Percentiles rank a stretch among this genome's conserved stretches.
Evolutionary conservation across 2,329 filamentous ascomycete species (phyloP).

Genomic region (Myriangium duriaei): DNA sequence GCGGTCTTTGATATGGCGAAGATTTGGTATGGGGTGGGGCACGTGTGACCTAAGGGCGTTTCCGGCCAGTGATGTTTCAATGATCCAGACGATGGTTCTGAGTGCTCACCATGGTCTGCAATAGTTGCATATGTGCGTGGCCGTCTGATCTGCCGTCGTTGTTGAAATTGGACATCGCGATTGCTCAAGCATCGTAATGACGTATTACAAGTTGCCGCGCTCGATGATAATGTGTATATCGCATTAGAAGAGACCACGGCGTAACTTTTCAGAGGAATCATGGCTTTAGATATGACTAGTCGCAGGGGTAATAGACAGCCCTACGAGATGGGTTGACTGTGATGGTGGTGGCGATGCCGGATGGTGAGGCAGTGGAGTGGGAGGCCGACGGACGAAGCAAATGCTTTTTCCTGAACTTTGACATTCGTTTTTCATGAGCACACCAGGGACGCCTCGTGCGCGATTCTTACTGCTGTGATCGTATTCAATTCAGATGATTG

Average conservation of each 20-base stretch:
- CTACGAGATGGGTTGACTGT: too few relatives aligned
- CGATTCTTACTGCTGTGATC: too few relatives aligned
- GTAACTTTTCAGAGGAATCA: constrained; percentile 33
- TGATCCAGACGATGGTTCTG: constrained; percentile 6
- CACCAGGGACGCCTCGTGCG: too few relatives aligned
- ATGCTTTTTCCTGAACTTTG: too few relatives aligned
- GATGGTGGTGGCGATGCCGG: too few relatives aligned
- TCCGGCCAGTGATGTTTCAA: constrained; percentile 20
- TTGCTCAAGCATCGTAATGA: constrained; percentile 9
- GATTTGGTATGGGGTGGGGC: constrained; percentile 82
- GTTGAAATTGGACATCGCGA: constrained; percentile 7
- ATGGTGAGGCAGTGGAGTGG: too few relatives aligned
- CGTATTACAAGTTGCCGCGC: constrained; percentile 6
- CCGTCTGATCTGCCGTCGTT: neutral
- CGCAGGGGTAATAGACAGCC: too few relatives aligned
- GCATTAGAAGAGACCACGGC: constrained; percentile 13
- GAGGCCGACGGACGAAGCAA: too few relatives aligned
- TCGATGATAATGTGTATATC: constrained; percentile 3
- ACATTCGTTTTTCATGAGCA: too few relatives aligned
- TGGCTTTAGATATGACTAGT: constrained; percentile 32
- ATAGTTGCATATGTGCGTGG: constrained; percentile 21
- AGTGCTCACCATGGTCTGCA: constrained; percentile 14
- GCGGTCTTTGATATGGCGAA: constrained; percentile 50
- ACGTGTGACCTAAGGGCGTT: constrained; percentile 26
- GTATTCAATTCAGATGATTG: too few relatives aligned